These are phyloP conservation scores for Lactifluus subvellereus DNA, from an alignment of 768 basidiomycete genomes.

Conservation along the genomic window DNA sequence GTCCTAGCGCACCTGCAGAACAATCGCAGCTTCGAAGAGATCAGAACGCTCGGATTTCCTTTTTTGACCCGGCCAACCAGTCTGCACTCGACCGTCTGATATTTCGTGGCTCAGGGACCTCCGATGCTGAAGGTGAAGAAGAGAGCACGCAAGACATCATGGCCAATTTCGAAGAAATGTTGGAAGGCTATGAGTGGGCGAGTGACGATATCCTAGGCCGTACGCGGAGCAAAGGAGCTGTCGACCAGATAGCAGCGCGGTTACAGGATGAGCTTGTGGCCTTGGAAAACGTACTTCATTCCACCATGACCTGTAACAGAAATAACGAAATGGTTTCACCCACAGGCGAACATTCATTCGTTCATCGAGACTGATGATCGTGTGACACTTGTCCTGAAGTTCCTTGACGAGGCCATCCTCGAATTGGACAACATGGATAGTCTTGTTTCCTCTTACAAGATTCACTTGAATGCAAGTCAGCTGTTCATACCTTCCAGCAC, in stretches of 20 bases:
- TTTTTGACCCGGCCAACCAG: slow-evolving; percentile 78
- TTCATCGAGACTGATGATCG: slow-evolving; percentile 96
- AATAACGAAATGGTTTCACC: background rate
- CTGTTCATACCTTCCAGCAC: background rate
- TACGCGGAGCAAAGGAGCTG: slow-evolving; percentile 62
- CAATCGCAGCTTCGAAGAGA: slow-evolving; percentile 45
- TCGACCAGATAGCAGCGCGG: slow-evolving; percentile 88
- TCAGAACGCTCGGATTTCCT: slow-evolving; percentile 69
- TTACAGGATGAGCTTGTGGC: slow-evolving; percentile 87
- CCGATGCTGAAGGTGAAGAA: slow-evolving; percentile 41
- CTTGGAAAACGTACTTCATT: slow-evolving; percentile 71
- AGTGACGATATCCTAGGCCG: slow-evolving; percentile 68
- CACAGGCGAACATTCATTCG: slow-evolving; percentile 92
- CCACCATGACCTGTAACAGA: background rate
- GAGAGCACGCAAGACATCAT: slow-evolving; percentile 78
- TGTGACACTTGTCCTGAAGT: slow-evolving; percentile 76
- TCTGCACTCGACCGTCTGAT: slow-evolving; percentile 65
- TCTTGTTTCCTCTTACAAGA: slow-evolving; percentile 88
- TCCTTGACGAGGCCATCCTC: slow-evolving; percentile 80
- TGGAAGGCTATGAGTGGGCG: slow-evolving; percentile 98
- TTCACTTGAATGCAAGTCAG: slow-evolving; percentile 80
- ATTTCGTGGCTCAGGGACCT: slow-evolving; percentile 32
- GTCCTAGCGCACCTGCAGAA: slow-evolving; percentile 25
- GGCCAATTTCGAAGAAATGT: slow-evolving; percentile 94
- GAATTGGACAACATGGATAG: slow-evolving; percentile 91